phyloP scores from a whole-genome alignment of 1,139 yeast species.

The Yamadazyma triangularis region DNA sequence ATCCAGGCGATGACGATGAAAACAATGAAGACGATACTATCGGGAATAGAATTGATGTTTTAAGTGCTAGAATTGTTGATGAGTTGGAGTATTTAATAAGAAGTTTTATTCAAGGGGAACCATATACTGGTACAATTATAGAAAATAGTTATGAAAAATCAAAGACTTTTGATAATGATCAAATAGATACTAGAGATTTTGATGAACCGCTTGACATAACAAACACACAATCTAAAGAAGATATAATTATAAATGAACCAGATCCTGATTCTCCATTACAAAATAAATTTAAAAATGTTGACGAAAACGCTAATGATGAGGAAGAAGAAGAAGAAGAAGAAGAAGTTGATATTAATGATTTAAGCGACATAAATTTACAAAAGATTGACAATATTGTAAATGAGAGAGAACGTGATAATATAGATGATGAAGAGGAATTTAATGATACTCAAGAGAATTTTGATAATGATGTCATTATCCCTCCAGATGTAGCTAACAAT shows the following conservation, averaged over 20 bases:
- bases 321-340: conserved; percentile 12
- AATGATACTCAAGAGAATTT: conserved; percentile 6
- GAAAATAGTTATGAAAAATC: conserved; percentile 18
- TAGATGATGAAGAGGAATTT: conserved; percentile 7
- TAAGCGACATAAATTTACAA: conserved; percentile 35
- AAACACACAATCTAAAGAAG: conserved; percentile 6
- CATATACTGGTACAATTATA: conserved; percentile 17
- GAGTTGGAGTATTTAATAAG: conserved; percentile 54
- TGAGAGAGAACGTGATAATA: conserved; percentile 6
- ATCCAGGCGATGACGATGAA: conserved; percentile 10
- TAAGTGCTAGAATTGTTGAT: conserved; percentile 76
- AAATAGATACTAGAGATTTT: conserved; percentile 11
- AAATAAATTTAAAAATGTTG: conserved; percentile 5
- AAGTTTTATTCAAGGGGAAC: conserved; percentile 26
- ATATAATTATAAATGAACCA: conserved; percentile 2
- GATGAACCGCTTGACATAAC: conserved; percentile 12
- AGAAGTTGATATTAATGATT: conserved; percentile 32
- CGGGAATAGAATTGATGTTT: conserved; percentile 57
- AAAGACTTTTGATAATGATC: conserved; percentile 12
- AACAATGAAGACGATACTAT: conserved; percentile 12
- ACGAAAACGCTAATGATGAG: conserved; percentile 3
- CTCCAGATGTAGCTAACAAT: neutral
- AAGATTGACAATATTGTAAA: conserved; percentile 37
- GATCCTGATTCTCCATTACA: conserved; percentile 3
- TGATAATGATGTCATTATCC: conserved; percentile 1